A percentile compares a stretch with the other conserved stretches of the same genome.
These are phyloP conservation scores for Metarhizium robertsii DNA, from an alignment of 2,329 filamentous ascomycete genomes.

Conservation along the genomic window DNA sequence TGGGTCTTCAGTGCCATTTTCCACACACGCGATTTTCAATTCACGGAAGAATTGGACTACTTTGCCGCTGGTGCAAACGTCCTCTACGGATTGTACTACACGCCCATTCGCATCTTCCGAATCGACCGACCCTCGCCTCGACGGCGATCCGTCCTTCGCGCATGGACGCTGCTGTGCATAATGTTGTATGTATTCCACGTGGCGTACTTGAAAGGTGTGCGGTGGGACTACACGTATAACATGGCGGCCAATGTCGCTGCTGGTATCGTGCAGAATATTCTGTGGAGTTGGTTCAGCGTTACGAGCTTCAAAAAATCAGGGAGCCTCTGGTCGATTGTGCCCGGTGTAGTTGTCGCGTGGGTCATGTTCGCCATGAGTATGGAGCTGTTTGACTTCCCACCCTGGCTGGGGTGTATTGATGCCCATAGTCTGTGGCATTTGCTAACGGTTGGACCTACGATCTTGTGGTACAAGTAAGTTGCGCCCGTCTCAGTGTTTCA, in stretches of 20 bases:
- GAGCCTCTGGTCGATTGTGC: slow-evolving; percentile 77
- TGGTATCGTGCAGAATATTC: slow-evolving; percentile 67
- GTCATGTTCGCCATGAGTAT: slow-evolving; percentile 89
- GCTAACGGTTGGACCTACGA: slow-evolving; percentile 77
- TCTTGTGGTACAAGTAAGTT: slow-evolving; percentile 91
- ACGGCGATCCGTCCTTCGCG: slow-evolving; percentile 44
- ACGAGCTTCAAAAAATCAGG: slow-evolving; percentile 61
- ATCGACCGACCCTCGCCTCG: slow-evolving; percentile 51
- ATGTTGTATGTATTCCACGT: slow-evolving; percentile 68
- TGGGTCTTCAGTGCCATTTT: slow-evolving; percentile 91
- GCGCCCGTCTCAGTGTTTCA: neutral
- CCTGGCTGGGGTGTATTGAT: slow-evolving; percentile 72
- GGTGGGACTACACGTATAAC: slow-evolving; percentile 96
- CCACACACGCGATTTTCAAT: slow-evolving; percentile 75
- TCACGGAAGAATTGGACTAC: slow-evolving; percentile 94
- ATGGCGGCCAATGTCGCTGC: slow-evolving; percentile 88
- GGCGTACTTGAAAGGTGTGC: slow-evolving; percentile 72
- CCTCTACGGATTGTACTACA: slow-evolving; percentile 84
- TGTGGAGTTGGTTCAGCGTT: slow-evolving; percentile 83
- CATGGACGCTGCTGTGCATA: slow-evolving; percentile 69
- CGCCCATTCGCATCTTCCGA: slow-evolving; percentile 71
- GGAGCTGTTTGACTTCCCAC: slow-evolving; percentile 89
- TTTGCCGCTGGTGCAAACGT: slow-evolving; percentile 87
- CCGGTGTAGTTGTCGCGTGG: slow-evolving; percentile 85
- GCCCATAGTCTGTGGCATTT: slow-evolving; percentile 95